These are phyloP conservation scores for Solanum verrucosum DNA, from an alignment of 257 asterid genomes.

Conservation along the genomic window DNA sequence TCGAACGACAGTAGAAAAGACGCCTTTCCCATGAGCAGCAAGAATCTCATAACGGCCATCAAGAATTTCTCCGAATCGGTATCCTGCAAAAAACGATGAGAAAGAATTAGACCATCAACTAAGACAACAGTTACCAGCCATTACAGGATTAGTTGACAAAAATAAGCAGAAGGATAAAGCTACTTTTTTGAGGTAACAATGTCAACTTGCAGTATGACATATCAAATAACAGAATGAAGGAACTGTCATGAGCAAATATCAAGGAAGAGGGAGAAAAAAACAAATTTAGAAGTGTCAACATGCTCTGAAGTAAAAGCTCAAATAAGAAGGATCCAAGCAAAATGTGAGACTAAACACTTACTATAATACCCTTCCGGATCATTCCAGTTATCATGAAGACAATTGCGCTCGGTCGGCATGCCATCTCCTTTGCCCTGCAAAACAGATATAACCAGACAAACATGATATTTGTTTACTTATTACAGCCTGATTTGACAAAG, in stretches of 20 bases:
- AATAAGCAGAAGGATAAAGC: neutral
- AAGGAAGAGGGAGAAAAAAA: neutral
- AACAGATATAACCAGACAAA: neutral
- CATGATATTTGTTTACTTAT: neutral
- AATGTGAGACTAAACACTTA: constrained; percentile 17
- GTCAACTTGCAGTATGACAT: neutral
- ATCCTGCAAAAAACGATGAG: constrained; percentile 32
- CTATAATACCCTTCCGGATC: constrained; percentile 21
- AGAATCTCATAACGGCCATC: constrained; percentile 85
- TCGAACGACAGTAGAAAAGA: constrained; percentile 90
- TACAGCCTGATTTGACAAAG: neutral
- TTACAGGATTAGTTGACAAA: neutral
- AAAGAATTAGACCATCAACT: neutral
- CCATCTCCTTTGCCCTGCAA: constrained; percentile 75
- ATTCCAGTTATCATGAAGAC: constrained; percentile 82
- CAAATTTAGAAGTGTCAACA: neutral
- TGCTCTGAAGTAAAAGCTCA: neutral
- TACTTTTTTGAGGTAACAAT: neutral
- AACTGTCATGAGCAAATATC: neutral
- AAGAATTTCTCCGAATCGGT: constrained; percentile 89
- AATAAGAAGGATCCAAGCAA: neutral
- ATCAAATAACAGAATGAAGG: neutral
- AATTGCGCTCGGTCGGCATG: constrained; percentile 59
- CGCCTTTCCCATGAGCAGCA: constrained; percentile 98
- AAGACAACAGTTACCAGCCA: neutral